Conservation (phyloP, 352 stramenopile species). For the Globisporangium recalcitrans region DNA sequence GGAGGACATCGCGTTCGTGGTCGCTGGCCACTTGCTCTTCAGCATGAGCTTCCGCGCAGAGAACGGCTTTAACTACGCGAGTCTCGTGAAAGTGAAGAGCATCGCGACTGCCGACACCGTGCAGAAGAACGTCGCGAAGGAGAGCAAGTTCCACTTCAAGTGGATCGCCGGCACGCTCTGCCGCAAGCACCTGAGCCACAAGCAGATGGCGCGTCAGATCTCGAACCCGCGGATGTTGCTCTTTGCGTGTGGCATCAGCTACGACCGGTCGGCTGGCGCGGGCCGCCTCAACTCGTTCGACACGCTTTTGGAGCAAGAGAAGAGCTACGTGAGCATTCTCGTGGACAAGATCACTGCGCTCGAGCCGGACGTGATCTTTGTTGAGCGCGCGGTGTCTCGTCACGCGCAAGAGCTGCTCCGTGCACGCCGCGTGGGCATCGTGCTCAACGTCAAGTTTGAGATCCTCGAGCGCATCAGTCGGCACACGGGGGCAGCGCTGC, state of each 20-base stretch:
- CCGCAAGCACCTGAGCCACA: conserved; percentile 95
- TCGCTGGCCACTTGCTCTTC: conserved; percentile 68
- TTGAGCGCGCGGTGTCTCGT: conserved; percentile 85
- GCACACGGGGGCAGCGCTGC: conserved; percentile 90
- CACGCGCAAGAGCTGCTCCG: conserved; percentile 92
- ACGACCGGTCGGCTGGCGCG: conserved; percentile 84
- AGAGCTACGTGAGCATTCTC: conserved; percentile 96
- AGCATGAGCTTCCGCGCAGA: conserved; percentile 74
- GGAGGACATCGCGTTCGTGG: conserved; percentile 75
- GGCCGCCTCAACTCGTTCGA: conserved; percentile 92
- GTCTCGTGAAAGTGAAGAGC: conserved; percentile 82
- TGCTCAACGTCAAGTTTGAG: conserved; percentile 92
- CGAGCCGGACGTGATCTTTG: conserved; percentile 94
- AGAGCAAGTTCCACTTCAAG: conserved; percentile 84
- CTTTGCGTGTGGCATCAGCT: conserved; percentile 95
- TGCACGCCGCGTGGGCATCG: conserved; percentile 87
- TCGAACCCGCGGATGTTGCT: conserved; percentile 97
- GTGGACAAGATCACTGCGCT: conserved; percentile 95
- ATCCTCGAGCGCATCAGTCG: conserved; percentile 91
- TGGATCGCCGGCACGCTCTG: conserved; percentile 95
- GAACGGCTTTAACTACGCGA: conserved; percentile 76
- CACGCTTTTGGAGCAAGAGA: conserved; percentile 94
- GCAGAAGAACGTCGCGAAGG: conserved; percentile 66
- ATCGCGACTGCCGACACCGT: conserved; percentile 48
- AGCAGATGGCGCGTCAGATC: conserved; percentile 92